Conservation (phyloP, 2,329 filamentous ascomycete genomes). For the Scedosporium minutisporum region DNA sequence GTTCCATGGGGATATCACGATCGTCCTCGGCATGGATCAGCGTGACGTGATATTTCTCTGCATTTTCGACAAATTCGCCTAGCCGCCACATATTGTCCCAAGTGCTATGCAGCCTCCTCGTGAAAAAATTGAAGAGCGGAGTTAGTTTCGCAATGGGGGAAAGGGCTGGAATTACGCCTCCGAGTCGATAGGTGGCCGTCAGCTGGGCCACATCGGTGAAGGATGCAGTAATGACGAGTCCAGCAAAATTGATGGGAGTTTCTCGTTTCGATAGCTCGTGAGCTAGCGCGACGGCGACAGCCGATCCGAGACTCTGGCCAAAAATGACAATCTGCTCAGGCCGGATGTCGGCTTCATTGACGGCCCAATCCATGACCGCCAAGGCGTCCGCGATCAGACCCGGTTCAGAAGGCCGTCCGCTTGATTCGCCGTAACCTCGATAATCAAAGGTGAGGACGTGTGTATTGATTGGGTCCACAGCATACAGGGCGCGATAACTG, state of each 20-base stretch:
- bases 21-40: constrained; percentile 36
- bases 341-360: constrained; percentile 39
- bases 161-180: constrained; percentile 35
- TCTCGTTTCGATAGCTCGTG: constrained; percentile 16
- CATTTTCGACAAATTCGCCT: constrained; percentile 20
- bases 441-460: constrained; percentile 53
- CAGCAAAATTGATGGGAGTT: constrained; percentile 26
- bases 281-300: constrained; percentile 34
- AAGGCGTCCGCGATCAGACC: constrained; percentile 45
- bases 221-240: constrained; percentile 37
- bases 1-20: constrained; percentile 32
- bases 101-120: constrained; percentile 29
- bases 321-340: constrained; percentile 48
- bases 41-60: constrained; percentile 24
- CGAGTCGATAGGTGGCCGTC: constrained; percentile 41
- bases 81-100: constrained; percentile 35
- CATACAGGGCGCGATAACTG: constrained; percentile 47
- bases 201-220: constrained; percentile 38
- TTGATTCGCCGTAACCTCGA: constrained; percentile 47
- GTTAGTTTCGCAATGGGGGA: constrained; percentile 30
- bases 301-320: constrained; percentile 50
- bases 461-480: constrained; percentile 37
- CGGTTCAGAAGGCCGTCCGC: constrained; percentile 42
- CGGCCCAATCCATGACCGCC: constrained; percentile 43
- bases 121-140: constrained; percentile 21